Evolutionary conservation across 2,329 filamentous ascomycete species (phyloP), one percentile per base, ranked within the genome.

Genomic region (Amesomyces nigricolor): DNA sequence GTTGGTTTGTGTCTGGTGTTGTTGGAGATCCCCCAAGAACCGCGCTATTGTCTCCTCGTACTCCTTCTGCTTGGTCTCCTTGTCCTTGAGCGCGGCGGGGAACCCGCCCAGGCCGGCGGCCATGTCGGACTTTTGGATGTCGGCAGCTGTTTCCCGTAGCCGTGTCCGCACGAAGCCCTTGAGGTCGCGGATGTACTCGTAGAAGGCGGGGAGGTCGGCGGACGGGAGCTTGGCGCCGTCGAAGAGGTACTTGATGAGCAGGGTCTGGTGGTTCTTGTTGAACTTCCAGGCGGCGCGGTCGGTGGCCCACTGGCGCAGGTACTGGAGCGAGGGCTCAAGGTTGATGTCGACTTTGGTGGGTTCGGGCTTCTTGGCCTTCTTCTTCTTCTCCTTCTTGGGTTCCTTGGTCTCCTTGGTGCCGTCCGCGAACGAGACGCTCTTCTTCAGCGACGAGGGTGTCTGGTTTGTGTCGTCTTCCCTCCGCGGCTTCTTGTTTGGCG

Each of bases 251-350:
- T 94, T 92, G 67, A 96, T 81, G 11, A 96, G 77, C 63, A 89
- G 83, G 52, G 86, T 89, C 71, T 96, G 91, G 67, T 90, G 84
- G 64, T 90, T 91, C 74, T 96, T 96, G 75, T 95, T 95, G 76
- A 96, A 97, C 71, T 96, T 96, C 92, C 92, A 97, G 63, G 77
- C 77, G 9, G 79, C 75, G 56, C 84, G 84, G 58, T 84, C 79
- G 53, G 79, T 79, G 71, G 88, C 78, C 78, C 91, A 96, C 67
- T 86, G 83, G 46, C 78, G 78, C 44, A 96, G 80, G 68, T 96
- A 96, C 51, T 82, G 78, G 14, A 95, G 77, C 56, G 90, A 86
- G 13, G 85, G 80, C 46, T 81, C 78, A 53, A 85, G 69, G 71
- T 69, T 70, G 68, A 61, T 64, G 38, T 65, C 63, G 38, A 62